Evolutionary conservation across 805 yeast genomes (phyloP).

Genomic region (Pichia scutulata): DNA sequence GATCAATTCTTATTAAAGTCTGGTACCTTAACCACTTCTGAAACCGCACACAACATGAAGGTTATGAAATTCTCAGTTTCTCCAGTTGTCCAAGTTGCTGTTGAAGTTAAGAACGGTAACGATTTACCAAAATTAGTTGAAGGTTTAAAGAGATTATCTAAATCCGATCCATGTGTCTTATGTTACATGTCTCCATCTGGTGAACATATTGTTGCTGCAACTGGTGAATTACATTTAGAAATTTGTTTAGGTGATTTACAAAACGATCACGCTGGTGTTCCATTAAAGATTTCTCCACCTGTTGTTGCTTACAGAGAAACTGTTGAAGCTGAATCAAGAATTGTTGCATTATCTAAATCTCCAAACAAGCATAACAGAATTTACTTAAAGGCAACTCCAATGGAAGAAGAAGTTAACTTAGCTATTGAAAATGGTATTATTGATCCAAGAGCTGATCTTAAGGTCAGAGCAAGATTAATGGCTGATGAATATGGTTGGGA

Average conservation of each 20-base stretch:
- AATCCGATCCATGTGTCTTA: slow-evolving; percentile 98
- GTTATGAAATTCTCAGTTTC: slow-evolving; percentile 99
- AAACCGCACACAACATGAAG: slow-evolving; percentile 97
- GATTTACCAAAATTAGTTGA: slow-evolving; percentile 99
- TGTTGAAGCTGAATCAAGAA: slow-evolving; percentile 86
- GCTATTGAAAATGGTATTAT: slow-evolving; percentile 93
- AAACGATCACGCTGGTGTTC: slow-evolving; percentile 99
- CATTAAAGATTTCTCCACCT: slow-evolving; percentile 95
- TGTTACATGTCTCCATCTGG: slow-evolving; percentile 84
- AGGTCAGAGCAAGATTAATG: slow-evolving; percentile 96
- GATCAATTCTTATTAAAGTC: slow-evolving; percentile 99
- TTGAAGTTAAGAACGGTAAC: slow-evolving; percentile 98
- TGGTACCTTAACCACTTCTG: slow-evolving; percentile 97
- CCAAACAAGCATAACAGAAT: slow-evolving; percentile 99
- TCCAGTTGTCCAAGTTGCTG: slow-evolving; percentile 99
- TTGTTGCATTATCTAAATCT: slow-evolving; percentile 95
- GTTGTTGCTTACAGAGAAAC: slow-evolving; percentile 99
- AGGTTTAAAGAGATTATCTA: slow-evolving; percentile 99
- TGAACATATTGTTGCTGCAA: slow-evolving; percentile 99
- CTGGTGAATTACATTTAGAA: slow-evolving; percentile 99
- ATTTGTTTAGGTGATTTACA: slow-evolving; percentile 93
- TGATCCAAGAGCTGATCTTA: slow-evolving; percentile 95
- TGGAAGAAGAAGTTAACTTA: slow-evolving; percentile 82
- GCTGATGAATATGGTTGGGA: slow-evolving; percentile 99
- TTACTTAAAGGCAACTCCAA: slow-evolving; percentile 94